phyloP scores from a whole-genome alignment of 2,329 filamentous ascomycete genomes.

The Torrubiellomyces zombiae region DNA sequence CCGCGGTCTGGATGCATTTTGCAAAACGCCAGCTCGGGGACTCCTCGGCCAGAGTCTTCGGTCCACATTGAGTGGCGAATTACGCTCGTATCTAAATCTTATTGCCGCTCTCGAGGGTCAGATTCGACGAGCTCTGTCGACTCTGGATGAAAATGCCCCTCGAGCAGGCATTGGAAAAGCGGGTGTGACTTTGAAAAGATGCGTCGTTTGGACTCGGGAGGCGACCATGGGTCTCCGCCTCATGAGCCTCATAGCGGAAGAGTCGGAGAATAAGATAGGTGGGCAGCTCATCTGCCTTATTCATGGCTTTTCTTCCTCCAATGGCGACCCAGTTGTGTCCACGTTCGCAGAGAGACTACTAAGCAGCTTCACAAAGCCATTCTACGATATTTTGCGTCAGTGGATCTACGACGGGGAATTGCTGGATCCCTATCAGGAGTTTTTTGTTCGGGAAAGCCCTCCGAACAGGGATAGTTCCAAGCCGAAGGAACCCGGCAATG shows the following conservation, averaged over 20 bases:
- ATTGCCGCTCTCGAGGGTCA: slow-evolving; percentile 88
- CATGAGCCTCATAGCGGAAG: slow-evolving; percentile 88
- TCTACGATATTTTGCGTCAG: slow-evolving; percentile 87
- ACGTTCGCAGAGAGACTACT: slow-evolving; percentile 84
- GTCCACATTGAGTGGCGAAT: slow-evolving; percentile 68
- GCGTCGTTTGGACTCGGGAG: slow-evolving; percentile 93
- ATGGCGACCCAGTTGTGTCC: slow-evolving; percentile 88
- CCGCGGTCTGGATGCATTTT: slow-evolving; percentile 61
- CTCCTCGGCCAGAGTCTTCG: slow-evolving; percentile 85
- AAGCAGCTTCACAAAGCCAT: slow-evolving; percentile 74
- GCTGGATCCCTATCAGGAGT: slow-evolving; percentile 88
- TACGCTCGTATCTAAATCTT: slow-evolving; percentile 76
- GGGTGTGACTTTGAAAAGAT: slow-evolving; percentile 86
- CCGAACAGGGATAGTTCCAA: slow-evolving; percentile 28
- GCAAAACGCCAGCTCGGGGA: slow-evolving; percentile 64
- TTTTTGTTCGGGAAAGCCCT: slow-evolving; percentile 80
- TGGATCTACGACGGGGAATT: slow-evolving; percentile 99
- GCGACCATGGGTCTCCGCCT: slow-evolving; percentile 87
- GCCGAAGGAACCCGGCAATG: slow-evolving; percentile 58
- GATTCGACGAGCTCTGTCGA: slow-evolving; percentile 64
- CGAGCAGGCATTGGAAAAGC: slow-evolving; percentile 63
- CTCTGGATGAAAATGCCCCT: slow-evolving; percentile 51
- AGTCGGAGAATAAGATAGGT: slow-evolving; percentile 66
- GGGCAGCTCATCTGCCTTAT: slow-evolving; percentile 89
- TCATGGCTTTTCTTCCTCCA: slow-evolving; percentile 80